Evolutionary conservation across 495 filamentous ascomycete genomes (phyloP).

Genomic region (Aspergillus panamensis): DNA sequence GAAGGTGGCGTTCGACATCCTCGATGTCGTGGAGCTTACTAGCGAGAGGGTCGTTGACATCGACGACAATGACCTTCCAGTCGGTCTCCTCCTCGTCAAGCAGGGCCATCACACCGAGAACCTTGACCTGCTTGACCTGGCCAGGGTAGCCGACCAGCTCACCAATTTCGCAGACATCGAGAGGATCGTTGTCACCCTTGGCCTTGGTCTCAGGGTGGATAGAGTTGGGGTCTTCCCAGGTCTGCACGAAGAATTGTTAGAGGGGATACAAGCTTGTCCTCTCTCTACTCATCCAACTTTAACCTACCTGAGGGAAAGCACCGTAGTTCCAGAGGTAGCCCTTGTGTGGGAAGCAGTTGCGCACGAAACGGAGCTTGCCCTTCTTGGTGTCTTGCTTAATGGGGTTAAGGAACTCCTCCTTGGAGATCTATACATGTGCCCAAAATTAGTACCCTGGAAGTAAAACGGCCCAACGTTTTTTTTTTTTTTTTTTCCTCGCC

Average conservation of each 20-base stretch:
- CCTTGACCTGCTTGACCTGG: slow-evolving; percentile 99
- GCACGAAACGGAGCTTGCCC: slow-evolving; percentile 79
- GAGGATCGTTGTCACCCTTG: slow-evolving; percentile 98
- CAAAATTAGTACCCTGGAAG: slow-evolving; percentile 12
- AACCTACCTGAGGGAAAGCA: slow-evolving; percentile 89
- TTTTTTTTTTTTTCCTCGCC: neutral
- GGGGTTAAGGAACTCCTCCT: slow-evolving; percentile 94
- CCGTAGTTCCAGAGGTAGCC: slow-evolving; percentile 99
- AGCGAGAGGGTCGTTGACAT: slow-evolving; percentile 95
- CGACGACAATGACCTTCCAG: slow-evolving; percentile 99
- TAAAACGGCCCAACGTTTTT: slow-evolving; percentile 3
- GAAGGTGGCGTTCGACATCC: slow-evolving; percentile 98
- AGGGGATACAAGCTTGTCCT: neutral
- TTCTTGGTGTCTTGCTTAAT: slow-evolving; percentile 74
- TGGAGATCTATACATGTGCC: slow-evolving; percentile 64
- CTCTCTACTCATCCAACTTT: neutral
- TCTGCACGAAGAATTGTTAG: slow-evolving; percentile 49
- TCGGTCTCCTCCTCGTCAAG: slow-evolving; percentile 99
- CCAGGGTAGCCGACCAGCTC: slow-evolving; percentile 93
- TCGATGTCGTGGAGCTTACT: slow-evolving; percentile 97
- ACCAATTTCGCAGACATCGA: slow-evolving; percentile 99
- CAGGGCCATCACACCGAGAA: slow-evolving; percentile 97
- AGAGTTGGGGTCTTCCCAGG: slow-evolving; percentile 97
- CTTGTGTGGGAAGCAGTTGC: slow-evolving; percentile 99
- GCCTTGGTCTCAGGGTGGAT: slow-evolving; percentile 99